These are phyloP conservation scores for Moesziomyces aphidis DNA, from an alignment of 1,284 basidiomycete species.

Conservation along the genomic window DNA sequence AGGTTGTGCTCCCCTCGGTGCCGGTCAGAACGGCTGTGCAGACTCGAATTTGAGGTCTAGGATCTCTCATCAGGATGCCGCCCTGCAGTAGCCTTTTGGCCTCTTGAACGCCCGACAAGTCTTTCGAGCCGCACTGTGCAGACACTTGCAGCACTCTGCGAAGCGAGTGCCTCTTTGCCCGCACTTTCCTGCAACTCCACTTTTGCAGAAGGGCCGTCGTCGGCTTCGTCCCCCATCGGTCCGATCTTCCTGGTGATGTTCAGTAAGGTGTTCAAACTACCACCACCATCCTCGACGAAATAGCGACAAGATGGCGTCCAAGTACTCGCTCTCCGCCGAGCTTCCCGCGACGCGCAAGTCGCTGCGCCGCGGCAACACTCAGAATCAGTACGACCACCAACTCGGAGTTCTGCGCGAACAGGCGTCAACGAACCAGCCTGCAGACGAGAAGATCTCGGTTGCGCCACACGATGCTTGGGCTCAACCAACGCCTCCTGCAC, in stretches of 20 bases:
- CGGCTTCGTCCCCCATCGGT: too few relatives aligned
- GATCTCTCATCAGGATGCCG: too few relatives aligned
- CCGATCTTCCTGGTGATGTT: background rate
- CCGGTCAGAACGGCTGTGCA: background rate
- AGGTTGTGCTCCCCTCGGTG: background rate
- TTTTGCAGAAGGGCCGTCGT: background rate
- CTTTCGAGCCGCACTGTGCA: too few relatives aligned
- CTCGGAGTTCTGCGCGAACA: background rate
- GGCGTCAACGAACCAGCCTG: background rate
- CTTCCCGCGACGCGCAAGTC: slow-evolving; percentile 47
- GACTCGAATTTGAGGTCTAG: background rate
- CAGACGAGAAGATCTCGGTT: slow-evolving; percentile 24
- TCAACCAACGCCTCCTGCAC: background rate
- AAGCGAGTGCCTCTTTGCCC: too few relatives aligned
- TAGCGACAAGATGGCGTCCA: slow-evolving; percentile 32
- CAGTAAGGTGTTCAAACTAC: background rate
- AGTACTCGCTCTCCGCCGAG: slow-evolving; percentile 38
- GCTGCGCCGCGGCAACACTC: slow-evolving; percentile 13
- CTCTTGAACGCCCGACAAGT: too few relatives aligned
- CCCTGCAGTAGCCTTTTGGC: too few relatives aligned
- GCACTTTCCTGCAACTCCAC: background rate
- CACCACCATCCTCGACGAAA: background rate
- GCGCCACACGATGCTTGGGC: slow-evolving; percentile 10
- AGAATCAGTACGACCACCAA: background rate
- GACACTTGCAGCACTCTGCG: too few relatives aligned